Conservation (phyloP, 2,329 filamentous ascomycete species). For the Ophiostoma pallidulum region DNA sequence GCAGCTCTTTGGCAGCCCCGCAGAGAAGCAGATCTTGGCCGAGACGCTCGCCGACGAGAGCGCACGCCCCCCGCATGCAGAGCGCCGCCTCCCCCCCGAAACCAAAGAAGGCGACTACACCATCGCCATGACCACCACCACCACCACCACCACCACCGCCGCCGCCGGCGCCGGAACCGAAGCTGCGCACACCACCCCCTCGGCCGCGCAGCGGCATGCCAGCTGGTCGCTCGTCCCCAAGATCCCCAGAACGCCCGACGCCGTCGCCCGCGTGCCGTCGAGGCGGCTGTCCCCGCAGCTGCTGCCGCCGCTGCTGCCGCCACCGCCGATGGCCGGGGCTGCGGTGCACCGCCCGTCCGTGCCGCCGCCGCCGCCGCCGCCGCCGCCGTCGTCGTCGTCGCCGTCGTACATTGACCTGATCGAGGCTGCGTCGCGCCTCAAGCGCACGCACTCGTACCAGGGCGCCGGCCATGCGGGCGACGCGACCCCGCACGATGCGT, state of each 20-base stretch:
- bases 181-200: background rate
- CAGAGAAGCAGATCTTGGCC: no score
- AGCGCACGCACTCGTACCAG: slow-evolving; percentile 10
- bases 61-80: no score
- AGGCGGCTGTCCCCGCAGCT: background rate
- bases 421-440: slow-evolving; percentile 17
- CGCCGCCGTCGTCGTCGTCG: slow-evolving; percentile 6
- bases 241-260: slow-evolving; percentile 2
- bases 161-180: background rate
- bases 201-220: background rate
- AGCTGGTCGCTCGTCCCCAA: slow-evolving; percentile 12
- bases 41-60: no score
- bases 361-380: background rate
- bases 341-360: background rate
- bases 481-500: background rate
- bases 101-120: no score
- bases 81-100: no score
- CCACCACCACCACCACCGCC: background rate
- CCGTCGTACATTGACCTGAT: slow-evolving; percentile 18
- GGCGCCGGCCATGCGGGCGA: slow-evolving; percentile 2
- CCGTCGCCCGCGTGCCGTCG: background rate
- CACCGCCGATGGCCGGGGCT: background rate
- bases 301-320: background rate
- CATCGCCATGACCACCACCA: background rate
- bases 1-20: no score